Base-by-base conservation (phyloP, 192 early-diverging fungal genomes). In the Phlyctochytrium planicorne region DNA sequence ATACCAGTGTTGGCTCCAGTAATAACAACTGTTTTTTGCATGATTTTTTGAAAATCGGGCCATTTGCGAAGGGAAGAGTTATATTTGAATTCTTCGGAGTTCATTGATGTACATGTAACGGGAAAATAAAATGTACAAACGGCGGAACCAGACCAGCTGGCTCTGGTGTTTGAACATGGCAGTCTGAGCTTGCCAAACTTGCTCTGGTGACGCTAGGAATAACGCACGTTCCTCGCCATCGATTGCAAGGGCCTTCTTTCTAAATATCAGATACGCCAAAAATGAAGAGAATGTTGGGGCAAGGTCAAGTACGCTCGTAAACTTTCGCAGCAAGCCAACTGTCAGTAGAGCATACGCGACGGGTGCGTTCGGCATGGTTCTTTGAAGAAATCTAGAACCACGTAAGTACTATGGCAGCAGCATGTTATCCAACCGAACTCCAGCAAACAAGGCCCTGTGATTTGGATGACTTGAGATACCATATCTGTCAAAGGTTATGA, bases 61-160 rank as follows among this genome's bases (percentile, higher is more conserved):
- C n/a, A n/a, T n/a, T n/a, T n/a, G n/a, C n/a, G n/a, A n/a, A n/a
- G n/a, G n/a, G n/a, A n/a, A n/a, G n/a, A n/a, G n/a, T n/a, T 20
- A 47, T 6, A 47, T 20, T 20, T 72, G 61, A 23, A 85, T 78
- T 50, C 74, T 63, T 34, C 72, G 66, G 55, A 91, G 60, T 65
- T 88, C 88, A 62, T 97, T 97, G 52, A 93, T 77, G 50, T 87
- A 78, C 95, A 97, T 95, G 77, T 92, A 98, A 59, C 92, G 78
- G 31, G 93, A 94, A 71, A 93, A 91, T 6, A 86, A 67, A 32
- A 96, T 79, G 74, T 95, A 96, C 34, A 95, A 68, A 78, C 89
- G 86, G 24, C 95, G 74, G 75, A 97, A 97, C 95, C 95, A 97
- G 12, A 94, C 90, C 76, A 96, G 71, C 82, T 97, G 95, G 52